A percentile compares a stretch with the other conserved stretches of the same genome.
Evolutionary conservation across 257 asterid genomes (phyloP).

Genomic region (Parsonsia alboflavescens): DNA sequence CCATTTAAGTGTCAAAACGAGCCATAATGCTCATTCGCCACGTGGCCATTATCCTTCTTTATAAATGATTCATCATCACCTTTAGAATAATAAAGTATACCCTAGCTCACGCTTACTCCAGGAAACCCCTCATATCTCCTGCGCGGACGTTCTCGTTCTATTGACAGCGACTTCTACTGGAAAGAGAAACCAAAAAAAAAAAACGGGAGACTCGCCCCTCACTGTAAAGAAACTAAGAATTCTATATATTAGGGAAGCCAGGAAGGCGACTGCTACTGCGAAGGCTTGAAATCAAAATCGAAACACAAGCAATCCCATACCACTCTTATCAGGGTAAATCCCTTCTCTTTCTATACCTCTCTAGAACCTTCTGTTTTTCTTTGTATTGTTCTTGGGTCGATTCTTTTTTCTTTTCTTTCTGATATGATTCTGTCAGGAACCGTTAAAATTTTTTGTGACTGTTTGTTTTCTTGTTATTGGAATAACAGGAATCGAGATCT

Average conservation of each 20-base stretch:
- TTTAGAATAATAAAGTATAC: too few relatives aligned
- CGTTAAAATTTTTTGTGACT: not conserved
- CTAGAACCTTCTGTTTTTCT: not conserved
- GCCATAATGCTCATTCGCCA: not conserved
- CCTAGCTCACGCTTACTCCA: too few relatives aligned
- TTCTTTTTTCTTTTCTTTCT: not conserved
- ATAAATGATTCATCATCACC: too few relatives aligned
- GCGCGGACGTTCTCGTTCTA: too few relatives aligned
- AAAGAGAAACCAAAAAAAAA: too few relatives aligned
- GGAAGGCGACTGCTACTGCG: not conserved
- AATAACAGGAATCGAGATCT: conserved; percentile 4
- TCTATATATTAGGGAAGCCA: not conserved
- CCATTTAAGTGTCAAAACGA: too few relatives aligned
- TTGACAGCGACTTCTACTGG: not conserved
- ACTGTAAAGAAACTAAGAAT: too few relatives aligned
- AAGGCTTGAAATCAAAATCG: not conserved
- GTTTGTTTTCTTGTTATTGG: not conserved
- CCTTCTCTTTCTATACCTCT: not conserved
- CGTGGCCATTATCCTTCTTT: not conserved
- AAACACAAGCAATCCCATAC: not conserved
- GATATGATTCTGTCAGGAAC: not conserved
- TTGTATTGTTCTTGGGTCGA: not conserved
- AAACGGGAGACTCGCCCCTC: too few relatives aligned
- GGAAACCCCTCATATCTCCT: too few relatives aligned
- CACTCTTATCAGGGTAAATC: not conserved